These are phyloP conservation scores for Cercophora sp. DNA, from an alignment of 495 filamentous ascomycete species.

Conservation along the genomic window DNA sequence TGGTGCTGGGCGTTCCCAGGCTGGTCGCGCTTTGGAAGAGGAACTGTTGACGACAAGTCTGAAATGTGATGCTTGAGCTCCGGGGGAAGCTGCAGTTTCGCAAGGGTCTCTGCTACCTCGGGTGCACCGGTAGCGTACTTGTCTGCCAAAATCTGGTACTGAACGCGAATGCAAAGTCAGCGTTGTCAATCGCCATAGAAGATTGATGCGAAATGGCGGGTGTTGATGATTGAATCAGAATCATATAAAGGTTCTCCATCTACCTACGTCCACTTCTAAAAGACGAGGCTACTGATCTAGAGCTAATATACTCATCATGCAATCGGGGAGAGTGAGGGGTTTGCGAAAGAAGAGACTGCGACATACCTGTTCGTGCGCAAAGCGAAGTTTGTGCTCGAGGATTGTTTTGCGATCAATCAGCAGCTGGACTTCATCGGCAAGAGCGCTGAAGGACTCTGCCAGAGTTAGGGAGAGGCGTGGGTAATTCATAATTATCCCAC, in stretches of 20 bases:
- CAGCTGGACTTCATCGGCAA: conserved; percentile 56
- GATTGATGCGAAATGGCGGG: too few relatives aligned
- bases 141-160: conserved; percentile 55
- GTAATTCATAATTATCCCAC: conserved; percentile 42
- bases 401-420: conserved; percentile 52
- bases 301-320: conserved; percentile 63
- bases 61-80: conserved; percentile 42
- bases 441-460: conserved; percentile 59
- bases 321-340: conserved; percentile 18
- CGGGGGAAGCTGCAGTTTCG: conserved; percentile 53
- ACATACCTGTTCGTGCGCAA: conserved; percentile 54
- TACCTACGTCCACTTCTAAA: conserved; percentile 31
- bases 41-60: conserved; percentile 44
- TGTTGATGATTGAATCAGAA: too few relatives aligned
- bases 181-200: conserved; percentile 4
- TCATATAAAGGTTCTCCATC: conserved; percentile 43
- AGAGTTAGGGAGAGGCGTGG: conserved; percentile 45
- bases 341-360: conserved; percentile 9
- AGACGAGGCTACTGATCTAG: conserved; percentile 64
- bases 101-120: conserved; percentile 49
- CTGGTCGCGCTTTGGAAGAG: conserved; percentile 42
- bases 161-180: conserved; percentile 15
- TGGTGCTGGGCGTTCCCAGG: conserved; percentile 45
- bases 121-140: conserved; percentile 53
- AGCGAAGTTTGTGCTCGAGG: conserved; percentile 54